These are phyloP conservation scores for Aureobasidium namibiae DNA, from an alignment of 2,329 filamentous ascomycete genomes.

Conservation along the genomic window DNA sequence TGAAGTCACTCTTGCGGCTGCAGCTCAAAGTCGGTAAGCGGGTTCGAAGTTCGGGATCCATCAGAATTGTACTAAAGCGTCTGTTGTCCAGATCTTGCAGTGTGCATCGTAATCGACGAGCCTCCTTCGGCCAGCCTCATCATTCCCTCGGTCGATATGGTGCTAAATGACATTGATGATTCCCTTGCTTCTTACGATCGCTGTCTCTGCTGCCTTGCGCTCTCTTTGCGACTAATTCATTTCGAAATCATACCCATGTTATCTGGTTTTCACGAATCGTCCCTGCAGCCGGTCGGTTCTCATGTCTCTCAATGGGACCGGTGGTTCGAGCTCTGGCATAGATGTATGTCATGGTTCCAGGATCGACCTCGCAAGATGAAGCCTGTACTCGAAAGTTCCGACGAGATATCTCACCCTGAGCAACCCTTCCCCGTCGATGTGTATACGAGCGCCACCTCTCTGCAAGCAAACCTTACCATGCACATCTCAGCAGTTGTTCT, in stretches of 20 bases:
- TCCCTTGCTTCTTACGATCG: background rate
- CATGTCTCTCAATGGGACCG: background rate
- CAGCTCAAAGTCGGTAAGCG: background rate
- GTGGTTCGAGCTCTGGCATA: conserved; percentile 1
- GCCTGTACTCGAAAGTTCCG: background rate
- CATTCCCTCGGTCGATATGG: background rate
- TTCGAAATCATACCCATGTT: background rate
- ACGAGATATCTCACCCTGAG: background rate
- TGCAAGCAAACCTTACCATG: conserved; percentile 2
- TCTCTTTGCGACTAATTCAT: background rate
- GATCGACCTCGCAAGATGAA: conserved; percentile 5
- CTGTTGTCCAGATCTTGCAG: background rate
- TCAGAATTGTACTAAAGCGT: background rate
- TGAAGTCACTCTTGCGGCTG: conserved; percentile 1
- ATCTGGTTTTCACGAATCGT: background rate
- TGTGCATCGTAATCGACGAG: background rate
- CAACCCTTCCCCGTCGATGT: conserved; percentile 3
- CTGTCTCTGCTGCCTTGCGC: conserved; percentile 1
- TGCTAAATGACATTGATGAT: background rate
- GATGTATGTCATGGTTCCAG: conserved; percentile 4
- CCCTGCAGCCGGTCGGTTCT: background rate
- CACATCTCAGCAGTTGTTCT: background rate
- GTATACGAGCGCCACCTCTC: background rate
- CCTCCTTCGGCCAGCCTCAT: background rate
- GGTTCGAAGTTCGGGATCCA: background rate